Evolutionary conservation across 2,329 filamentous ascomycete genomes (phyloP), one percentile per base, ranked within the genome.

Genomic region (Ascochyta rabiei): DNA sequence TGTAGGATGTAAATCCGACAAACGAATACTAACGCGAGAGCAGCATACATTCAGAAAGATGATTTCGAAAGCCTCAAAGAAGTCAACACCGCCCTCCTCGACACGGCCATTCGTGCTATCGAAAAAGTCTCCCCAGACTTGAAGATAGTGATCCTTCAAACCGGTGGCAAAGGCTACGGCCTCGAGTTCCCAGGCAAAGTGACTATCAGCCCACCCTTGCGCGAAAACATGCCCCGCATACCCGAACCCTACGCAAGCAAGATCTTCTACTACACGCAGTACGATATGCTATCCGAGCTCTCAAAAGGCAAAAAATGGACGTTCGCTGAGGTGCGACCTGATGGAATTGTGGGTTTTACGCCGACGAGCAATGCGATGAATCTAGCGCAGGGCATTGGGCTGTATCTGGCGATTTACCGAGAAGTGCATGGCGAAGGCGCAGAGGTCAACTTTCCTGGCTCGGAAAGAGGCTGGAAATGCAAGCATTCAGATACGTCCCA

Each of bases 341-440:
- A 78, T 47, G 72, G 77, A 30, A 75, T 79, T 52, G 67, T 79
- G 34, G 77, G 76, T 12, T 77, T 77, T 48, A 72, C 77, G 3
- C 75, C 76, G 4, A 76, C 76, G 49, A 66, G 69, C 30, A 78
- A 77, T 47, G 73, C 74, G 53, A 76, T 76, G 64, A 71, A 67
- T 6, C 58, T 77, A 2, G 74, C 66, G 8, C 71, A 69, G 5
- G 61, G 66, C 2, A 53, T 78, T 15, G 77, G 70, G 6, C 66
- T 78, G 31, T 79, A 75, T 56, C 61, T 78, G 3, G 63, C 62
- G 10, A 57, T 79, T 12, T 76, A 65, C 53, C 64, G 65, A 6
- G 71, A 75, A 54, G 60, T 79, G 6, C 57, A 78, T 48, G 77
- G 77, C 15, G 64, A 64, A 21, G 75, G 72, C 1, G 64, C 74